A percentile compares a stretch with the other conserved stretches of the same genome.
phyloP scores from a whole-genome alignment of 108 stramenopile genomes.

The Conticribra guillardii region DNA sequence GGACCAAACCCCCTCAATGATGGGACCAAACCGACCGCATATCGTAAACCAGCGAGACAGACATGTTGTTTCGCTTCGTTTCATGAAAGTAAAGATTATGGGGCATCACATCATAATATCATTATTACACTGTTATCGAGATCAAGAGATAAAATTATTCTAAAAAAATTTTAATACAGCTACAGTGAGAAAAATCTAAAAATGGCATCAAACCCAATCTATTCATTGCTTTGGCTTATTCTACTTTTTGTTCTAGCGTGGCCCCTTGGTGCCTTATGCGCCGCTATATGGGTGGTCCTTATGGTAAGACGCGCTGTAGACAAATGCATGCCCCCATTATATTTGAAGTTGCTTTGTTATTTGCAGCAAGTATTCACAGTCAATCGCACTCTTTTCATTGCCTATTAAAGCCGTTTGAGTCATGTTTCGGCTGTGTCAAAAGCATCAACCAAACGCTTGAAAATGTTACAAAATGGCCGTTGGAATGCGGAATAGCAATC shows the following conservation, averaged over 20 bases:
- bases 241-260: constrained; percentile 34
- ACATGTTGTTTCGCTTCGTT: too few species aligned
- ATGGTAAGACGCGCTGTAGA: constrained; percentile 20
- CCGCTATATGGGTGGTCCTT: constrained; percentile 30
- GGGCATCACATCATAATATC: too few species aligned
- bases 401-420: constrained; percentile 30
- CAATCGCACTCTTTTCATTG: neutral
- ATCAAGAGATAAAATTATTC: too few species aligned
- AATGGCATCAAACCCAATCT: constrained; percentile 63
- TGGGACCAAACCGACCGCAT: too few species aligned
- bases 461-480: constrained; percentile 34
- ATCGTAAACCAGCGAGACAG: too few species aligned
- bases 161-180: too few species aligned
- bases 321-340: neutral
- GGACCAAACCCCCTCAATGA: too few species aligned
- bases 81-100: too few species aligned
- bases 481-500: constrained; percentile 40
- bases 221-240: constrained; percentile 29
- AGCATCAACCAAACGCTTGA: constrained; percentile 34
- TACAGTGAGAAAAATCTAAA: too few species aligned
- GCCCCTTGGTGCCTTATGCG: constrained; percentile 33
- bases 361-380: neutral
- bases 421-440: constrained; percentile 29
- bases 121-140: too few species aligned
- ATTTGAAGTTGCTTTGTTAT: neutral